phyloP scores from a whole-genome alignment of 1,139 yeast genomes.

The Saccharomycopsis crataegensis region DNA sequence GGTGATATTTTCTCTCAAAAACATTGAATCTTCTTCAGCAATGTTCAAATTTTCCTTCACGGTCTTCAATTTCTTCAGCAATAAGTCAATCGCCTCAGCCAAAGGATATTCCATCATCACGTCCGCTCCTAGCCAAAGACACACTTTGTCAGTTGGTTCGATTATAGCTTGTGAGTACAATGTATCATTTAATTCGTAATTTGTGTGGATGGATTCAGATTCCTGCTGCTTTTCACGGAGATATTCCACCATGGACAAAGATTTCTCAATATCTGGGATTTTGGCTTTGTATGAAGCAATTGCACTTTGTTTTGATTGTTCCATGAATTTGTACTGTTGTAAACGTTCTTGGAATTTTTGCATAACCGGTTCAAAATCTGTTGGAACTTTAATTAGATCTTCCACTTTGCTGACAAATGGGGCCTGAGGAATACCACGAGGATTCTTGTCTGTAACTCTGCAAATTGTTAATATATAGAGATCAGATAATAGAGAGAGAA shows the following conservation, averaged over 20 bases:
- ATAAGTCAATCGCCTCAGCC: conserved; percentile 72
- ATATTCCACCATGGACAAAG: conserved; percentile 62
- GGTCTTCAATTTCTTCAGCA: conserved; percentile 52
- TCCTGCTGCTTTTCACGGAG: conserved; percentile 43
- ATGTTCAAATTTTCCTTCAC: conserved; percentile 53
- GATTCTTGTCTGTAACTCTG: conserved; percentile 43
- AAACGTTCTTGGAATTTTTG: conserved; percentile 69
- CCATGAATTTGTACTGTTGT: conserved; percentile 81
- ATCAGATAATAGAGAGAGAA: not conserved
- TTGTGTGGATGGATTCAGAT: conserved; percentile 48
- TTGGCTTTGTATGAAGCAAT: conserved; percentile 60
- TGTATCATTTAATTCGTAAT: conserved; percentile 89
- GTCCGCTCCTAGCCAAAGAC: conserved; percentile 95
- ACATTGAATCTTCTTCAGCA: conserved; percentile 82
- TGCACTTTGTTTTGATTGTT: conserved; percentile 67
- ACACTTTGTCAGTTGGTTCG: conserved; percentile 55
- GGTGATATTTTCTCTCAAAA: conserved; percentile 84
- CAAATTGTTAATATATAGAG: not conserved
- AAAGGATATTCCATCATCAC: conserved; percentile 94
- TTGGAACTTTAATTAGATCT: conserved; percentile 57
- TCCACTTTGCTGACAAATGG: conserved; percentile 87
- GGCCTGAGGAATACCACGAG: conserved; percentile 95
- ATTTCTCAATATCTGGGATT: conserved; percentile 86
- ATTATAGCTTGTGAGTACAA: conserved; percentile 77
- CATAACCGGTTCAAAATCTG: conserved; percentile 65